Evolutionary conservation across 768 basidiomycete genomes (phyloP), one percentile per base, ranked within the genome.

Genomic region (Tremella fuciformis): DNA sequence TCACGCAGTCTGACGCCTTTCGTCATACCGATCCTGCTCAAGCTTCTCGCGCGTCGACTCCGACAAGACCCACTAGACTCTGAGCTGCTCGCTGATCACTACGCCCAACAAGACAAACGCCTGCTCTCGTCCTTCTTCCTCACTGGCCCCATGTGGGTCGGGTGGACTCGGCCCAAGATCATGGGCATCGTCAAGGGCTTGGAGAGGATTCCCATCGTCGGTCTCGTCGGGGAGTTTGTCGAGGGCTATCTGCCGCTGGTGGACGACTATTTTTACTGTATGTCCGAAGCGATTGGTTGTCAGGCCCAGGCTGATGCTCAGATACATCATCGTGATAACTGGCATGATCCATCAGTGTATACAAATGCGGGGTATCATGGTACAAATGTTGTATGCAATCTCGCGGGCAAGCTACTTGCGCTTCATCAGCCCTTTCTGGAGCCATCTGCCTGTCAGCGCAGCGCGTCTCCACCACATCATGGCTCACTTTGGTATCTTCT

Each of bases 81-180:
- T 77, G 83, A 71, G 1, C 61, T 71, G 1, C 57, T 67, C 2
- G 55, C 64, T 4, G 53, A 71, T 13, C 91, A 93, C 71, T 88
- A 93, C 67, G 87, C 89, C 13, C 82, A 83, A 54, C 81, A 90
- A 65, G 92, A 96, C 75, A 82, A 85, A 53, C 87, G 89, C 65
- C 82, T 94, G 62, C 70, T 88, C 9, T 89, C 87, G 86, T 52
- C 52, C 13, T 91, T 91, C 71, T 82, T 93, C 44, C 77, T 94
- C 60, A 85, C 89, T 41, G 91, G 91, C 18, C 84, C 87, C 18
- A 84, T 93, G 52, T 96, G 92, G 92, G 52, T 72, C 21, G 67
- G 67, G 19, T 76, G 63, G 57, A 76, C 74, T 13, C 29, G 73
- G 47, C 65, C 66, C 26, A 76, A 74, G 56, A 50, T 73, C 19